phyloP scores from a whole-genome alignment of 108 stramenopile genomes.

The Licmophora abbreviata region DNA sequence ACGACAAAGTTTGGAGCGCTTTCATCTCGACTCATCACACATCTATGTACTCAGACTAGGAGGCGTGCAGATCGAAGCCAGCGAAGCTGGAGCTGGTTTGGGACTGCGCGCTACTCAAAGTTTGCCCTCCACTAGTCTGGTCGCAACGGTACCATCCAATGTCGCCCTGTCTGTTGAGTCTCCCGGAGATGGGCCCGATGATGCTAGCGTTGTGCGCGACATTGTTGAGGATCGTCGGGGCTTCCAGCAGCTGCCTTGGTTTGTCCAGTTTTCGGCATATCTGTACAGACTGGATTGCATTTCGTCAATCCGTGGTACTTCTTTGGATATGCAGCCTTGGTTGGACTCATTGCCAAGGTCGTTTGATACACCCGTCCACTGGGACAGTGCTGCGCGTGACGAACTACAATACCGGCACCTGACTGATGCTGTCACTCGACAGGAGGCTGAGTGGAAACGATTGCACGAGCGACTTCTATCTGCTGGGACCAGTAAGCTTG shows the following conservation, averaged over 20 bases:
- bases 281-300: slow-evolving; percentile 33
- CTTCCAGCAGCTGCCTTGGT: slow-evolving; percentile 36
- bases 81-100: slow-evolving; percentile 28
- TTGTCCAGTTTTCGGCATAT: slow-evolving; percentile 35
- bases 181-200: slow-evolving; percentile 39
- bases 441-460: slow-evolving; percentile 48
- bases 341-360: slow-evolving; percentile 58
- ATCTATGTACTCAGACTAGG: slow-evolving; percentile 8
- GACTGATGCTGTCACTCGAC: slow-evolving; percentile 48
- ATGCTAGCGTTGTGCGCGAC: slow-evolving; percentile 12
- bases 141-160: slow-evolving; percentile 57
- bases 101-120: slow-evolving; percentile 38
- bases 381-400: slow-evolving; percentile 31
- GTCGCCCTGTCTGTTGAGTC: slow-evolving; percentile 58
- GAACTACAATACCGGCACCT: slow-evolving; percentile 66
- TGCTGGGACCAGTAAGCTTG: slow-evolving; percentile 12
- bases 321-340: slow-evolving; percentile 50
- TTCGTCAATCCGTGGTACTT: slow-evolving; percentile 4
- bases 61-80: slow-evolving; percentile 16
- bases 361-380: slow-evolving; percentile 80
- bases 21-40: too few species aligned
- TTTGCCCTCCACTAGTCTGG: slow-evolving; percentile 29
- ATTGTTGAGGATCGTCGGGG: slow-evolving; percentile 12
- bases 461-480: slow-evolving; percentile 20
- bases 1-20: too few species aligned